These are phyloP conservation scores for Phaeomoniella chlamydospora DNA, from an alignment of 2,329 filamentous ascomycete genomes.

Conservation along the genomic window DNA sequence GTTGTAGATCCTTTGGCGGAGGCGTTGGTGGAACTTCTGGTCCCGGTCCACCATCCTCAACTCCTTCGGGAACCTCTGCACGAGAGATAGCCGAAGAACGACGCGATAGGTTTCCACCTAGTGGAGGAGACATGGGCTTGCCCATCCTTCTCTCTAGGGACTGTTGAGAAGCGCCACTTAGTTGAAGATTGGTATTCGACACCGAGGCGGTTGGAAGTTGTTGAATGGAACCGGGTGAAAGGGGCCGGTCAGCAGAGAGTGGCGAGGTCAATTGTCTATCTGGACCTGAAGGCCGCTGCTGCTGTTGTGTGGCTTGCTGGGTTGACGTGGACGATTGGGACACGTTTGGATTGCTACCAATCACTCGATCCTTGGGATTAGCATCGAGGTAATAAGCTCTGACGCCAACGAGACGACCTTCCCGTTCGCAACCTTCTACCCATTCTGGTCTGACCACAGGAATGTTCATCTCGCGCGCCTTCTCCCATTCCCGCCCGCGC, in stretches of 20 bases:
- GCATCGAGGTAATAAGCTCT: slow-evolving; percentile 94
- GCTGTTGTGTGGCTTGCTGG: slow-evolving; percentile 17
- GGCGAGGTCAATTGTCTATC: background rate
- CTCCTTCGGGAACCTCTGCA: background rate
- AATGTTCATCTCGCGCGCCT: slow-evolving; percentile 94
- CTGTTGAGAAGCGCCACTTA: background rate
- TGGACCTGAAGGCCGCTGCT: slow-evolving; percentile 17
- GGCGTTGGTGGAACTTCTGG: slow-evolving; percentile 11
- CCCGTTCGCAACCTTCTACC: slow-evolving; percentile 91
- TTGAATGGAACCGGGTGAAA: background rate
- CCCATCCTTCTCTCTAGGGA: background rate
- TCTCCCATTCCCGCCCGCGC: slow-evolving; percentile 81
- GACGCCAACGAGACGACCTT: slow-evolving; percentile 83
- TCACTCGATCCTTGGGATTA: slow-evolving; percentile 46
- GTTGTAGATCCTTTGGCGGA: slow-evolving; percentile 8
- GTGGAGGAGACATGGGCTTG: background rate
- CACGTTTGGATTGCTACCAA: slow-evolving; percentile 16
- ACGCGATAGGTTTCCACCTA: background rate
- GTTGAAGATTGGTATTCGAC: slow-evolving; percentile 9
- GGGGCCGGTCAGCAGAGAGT: background rate
- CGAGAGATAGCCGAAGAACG: background rate
- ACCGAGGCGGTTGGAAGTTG: slow-evolving; percentile 11
- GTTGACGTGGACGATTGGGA: slow-evolving; percentile 5
- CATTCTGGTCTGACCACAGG: slow-evolving; percentile 93
- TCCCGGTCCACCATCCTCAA: slow-evolving; percentile 6